phyloP scores from a whole-genome alignment of 2,329 filamentous ascomycete genomes.

The Kalmusia sp. region DNA sequence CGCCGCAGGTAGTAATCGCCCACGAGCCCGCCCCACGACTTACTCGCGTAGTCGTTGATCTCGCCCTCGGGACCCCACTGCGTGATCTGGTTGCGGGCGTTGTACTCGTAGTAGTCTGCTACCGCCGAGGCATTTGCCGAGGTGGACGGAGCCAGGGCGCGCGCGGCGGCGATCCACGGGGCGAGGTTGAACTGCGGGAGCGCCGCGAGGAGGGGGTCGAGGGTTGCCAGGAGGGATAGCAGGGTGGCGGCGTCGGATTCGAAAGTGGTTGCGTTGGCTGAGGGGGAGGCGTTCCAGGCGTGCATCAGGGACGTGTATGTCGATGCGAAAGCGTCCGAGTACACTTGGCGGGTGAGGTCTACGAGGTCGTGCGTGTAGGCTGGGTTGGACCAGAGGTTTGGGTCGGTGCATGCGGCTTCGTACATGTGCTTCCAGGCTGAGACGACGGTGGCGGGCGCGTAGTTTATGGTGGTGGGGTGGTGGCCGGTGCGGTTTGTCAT shows the following conservation, averaged over 20 bases:
- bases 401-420: slow-evolving; percentile 39
- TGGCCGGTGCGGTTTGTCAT: slow-evolving; percentile 51
- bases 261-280: slow-evolving; percentile 20
- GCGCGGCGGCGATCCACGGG: slow-evolving; percentile 52
- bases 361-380: slow-evolving; percentile 57
- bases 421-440: slow-evolving; percentile 51
- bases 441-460: slow-evolving; percentile 49
- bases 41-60: slow-evolving; percentile 59
- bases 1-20: slow-evolving; percentile 55
- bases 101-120: slow-evolving; percentile 52
- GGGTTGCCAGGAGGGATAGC: slow-evolving; percentile 30
- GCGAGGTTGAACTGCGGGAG: slow-evolving; percentile 53
- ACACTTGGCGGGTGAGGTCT: slow-evolving; percentile 59
- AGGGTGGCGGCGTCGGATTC: slow-evolving; percentile 9
- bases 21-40: slow-evolving; percentile 58
- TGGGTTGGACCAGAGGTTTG: slow-evolving; percentile 49
- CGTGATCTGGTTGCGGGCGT: slow-evolving; percentile 60
- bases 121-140: slow-evolving; percentile 48
- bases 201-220: slow-evolving; percentile 53
- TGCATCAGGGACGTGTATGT: slow-evolving; percentile 48
- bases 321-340: slow-evolving; percentile 55
- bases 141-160: slow-evolving; percentile 24
- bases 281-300: slow-evolving; percentile 27
- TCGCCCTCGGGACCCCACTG: slow-evolving; percentile 58
- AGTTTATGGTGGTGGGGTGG: slow-evolving; percentile 52